Evolutionary conservation across 768 basidiomycete genomes (phyloP), one percentile per base, ranked within the genome.

Genomic region (Lactarius vividus): DNA sequence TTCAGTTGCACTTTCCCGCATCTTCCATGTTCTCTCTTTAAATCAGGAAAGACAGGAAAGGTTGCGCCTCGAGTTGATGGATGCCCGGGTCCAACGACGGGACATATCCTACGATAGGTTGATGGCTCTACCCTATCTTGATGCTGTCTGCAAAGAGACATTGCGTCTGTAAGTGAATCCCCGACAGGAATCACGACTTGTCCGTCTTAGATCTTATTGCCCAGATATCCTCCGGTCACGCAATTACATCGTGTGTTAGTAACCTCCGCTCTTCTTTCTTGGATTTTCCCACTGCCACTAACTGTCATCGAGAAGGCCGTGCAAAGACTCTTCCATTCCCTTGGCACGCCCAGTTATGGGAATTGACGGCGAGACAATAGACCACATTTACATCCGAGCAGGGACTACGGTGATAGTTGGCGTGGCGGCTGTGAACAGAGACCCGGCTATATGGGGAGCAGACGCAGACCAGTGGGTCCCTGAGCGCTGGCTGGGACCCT

Each of bases 41-140:
- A 33, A 72, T 53, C 71, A 57, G 3, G 63, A 69, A 35, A 55
- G 31, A 10, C 72, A 72, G 63, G 54, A 58, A 6, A 62, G 23
- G 28, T 29, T 72, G 31, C 64, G 71, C 8, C 53, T 54, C 11
- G 72, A 71, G 62, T 37, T 72, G 44, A 62, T 63, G 42, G 44
- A 59, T 4, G 63, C 66, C 15, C 59, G 68, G 13, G 64, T 33
- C 33, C 57, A 65, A 55, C 56, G 49, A 35, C 29, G 68, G 37
- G 72, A 73, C 39, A 54, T 75, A 31, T 62, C 71, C 6, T 76
- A 76, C 57, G 78, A 80, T 64, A 74, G 72, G 10, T 70, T 82
- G 5, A 74, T 73, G 55, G 61, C 72, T 3, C 71, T 82, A 23
- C 75, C 79, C 0, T 78, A 78, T 69, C 74, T 81, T 31, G 80